Base-by-base conservation (phyloP, 2,329 filamentous ascomycete species). In the Exophiala aquamarina region DNA sequence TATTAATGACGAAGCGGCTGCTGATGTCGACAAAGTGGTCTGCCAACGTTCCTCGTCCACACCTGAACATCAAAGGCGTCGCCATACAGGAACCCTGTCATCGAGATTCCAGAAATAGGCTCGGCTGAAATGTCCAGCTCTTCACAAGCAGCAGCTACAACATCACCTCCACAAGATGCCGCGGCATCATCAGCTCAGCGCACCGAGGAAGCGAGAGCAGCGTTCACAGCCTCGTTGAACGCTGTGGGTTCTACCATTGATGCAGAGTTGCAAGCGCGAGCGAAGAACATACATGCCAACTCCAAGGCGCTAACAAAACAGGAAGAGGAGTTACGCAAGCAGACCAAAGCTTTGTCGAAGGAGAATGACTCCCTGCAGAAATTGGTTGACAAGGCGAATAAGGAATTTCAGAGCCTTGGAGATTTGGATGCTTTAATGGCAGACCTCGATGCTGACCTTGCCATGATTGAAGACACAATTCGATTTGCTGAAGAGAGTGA, bases 251-350 rank as follows among this genome's bases (percentile, higher is more conserved):
- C 61, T 64, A 74, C 69, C 42, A 70, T 81, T 57, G 76, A 80
- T 56, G 62, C 69, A 14, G 72, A 77, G 37, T 70, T 82, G 40
- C 75, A 75, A 52, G 70, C 71, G 39, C 75, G 79, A 44, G 78
- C 78, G 15, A 66, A 70, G 35, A 76, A 74, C 47, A 70, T 84
- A n/a, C 77, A 82, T 61, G 61, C 68, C 34, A 83, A 83, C 60
- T 68, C 73, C 11, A 61, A 66, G 5, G 73, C 74, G 2, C 74
- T 84, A 26, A 63, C 69, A 11, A 75, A 73, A 55, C 81, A 84
- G 59, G 78, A 84, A 59, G 69, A 67, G 33, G 72, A 78, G 35
- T 58, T 82, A 29, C 67, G 64, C 33, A 73, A 70, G 55, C 65
- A 73, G 52, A 80, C 76, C n/a, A 66, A 65, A 9, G 69, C 68